phyloP scores from a whole-genome alignment of 352 stramenopile genomes.

The Globisporangium paddicum region DNA sequence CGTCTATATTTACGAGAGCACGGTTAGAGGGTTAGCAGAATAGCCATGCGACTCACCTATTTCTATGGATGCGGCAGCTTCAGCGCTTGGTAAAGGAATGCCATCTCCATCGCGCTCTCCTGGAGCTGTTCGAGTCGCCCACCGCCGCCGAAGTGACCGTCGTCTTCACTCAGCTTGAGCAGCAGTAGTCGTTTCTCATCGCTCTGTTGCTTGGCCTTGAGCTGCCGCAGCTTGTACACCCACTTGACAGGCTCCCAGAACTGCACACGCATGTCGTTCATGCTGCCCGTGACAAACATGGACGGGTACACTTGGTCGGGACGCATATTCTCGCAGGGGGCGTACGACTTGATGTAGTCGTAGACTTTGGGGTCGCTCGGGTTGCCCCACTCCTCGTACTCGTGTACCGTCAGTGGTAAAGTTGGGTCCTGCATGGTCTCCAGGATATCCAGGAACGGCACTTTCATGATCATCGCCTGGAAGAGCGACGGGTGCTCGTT shows the following conservation, averaged over 20 bases:
- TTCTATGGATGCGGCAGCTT: slow-evolving; percentile 32
- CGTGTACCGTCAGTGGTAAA: slow-evolving; percentile 86
- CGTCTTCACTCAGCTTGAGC: slow-evolving; percentile 73
- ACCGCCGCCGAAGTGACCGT: slow-evolving; percentile 78
- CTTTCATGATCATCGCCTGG: slow-evolving; percentile 76
- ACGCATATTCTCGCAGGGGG: slow-evolving; percentile 69
- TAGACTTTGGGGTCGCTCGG: slow-evolving; percentile 33
- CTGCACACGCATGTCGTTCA: slow-evolving; percentile 81
- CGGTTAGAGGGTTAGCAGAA: slow-evolving; percentile 5
- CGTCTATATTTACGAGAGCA: slow-evolving; percentile 5
- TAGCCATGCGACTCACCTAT: slow-evolving; percentile 5
- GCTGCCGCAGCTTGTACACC: slow-evolving; percentile 65
- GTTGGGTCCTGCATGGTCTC: slow-evolving; percentile 83
- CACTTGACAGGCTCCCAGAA: slow-evolving; percentile 88
- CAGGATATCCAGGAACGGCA: slow-evolving; percentile 89
- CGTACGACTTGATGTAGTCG: slow-evolving; percentile 81
- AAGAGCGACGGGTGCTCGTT: slow-evolving; percentile 78
- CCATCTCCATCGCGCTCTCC: slow-evolving; percentile 74
- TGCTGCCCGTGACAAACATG: slow-evolving; percentile 80
- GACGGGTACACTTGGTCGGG: slow-evolving; percentile 42
- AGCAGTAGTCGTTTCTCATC: slow-evolving; percentile 34
- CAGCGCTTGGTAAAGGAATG: slow-evolving; percentile 78
- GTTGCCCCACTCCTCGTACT: slow-evolving; percentile 92
- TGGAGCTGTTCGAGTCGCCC: slow-evolving; percentile 75
- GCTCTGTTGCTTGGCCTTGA: slow-evolving; percentile 21